Evolutionary conservation across 352 stramenopile genomes (phyloP).

Genomic region (Lagenidium sp.): DNA sequence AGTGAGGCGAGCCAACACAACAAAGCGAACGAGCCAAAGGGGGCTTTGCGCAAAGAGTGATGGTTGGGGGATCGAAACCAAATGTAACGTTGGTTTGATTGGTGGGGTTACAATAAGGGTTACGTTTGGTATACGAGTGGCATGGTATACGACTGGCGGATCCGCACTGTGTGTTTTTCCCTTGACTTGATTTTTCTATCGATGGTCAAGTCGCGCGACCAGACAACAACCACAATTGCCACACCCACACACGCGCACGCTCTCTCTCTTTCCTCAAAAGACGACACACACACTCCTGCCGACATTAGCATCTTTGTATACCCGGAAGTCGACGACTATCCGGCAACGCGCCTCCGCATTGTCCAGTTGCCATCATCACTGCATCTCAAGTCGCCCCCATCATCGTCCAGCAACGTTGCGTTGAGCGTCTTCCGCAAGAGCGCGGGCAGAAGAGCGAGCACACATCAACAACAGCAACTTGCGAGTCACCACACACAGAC

Average conservation of each 20-base stretch:
- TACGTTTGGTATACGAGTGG: neutral
- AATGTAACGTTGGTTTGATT: too few relatives aligned
- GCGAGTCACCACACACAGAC: neutral
- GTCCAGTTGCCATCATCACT: neutral
- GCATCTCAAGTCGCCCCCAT: neutral
- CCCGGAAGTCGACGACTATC: too few relatives aligned
- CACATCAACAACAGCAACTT: neutral
- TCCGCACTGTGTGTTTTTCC: neutral
- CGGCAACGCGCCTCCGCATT: too few relatives aligned
- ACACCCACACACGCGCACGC: too few relatives aligned
- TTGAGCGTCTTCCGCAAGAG: neutral
- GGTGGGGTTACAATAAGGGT: neutral
- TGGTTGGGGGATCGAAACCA: too few relatives aligned
- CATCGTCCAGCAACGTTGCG: neutral
- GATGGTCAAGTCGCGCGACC: too few relatives aligned
- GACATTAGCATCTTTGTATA: too few relatives aligned
- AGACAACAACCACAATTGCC: too few relatives aligned
- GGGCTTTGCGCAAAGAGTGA: neutral
- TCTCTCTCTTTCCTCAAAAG: too few relatives aligned
- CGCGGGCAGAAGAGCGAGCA: neutral
- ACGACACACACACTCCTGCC: too few relatives aligned
- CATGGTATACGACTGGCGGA: neutral
- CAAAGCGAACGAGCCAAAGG: neutral
- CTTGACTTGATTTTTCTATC: neutral
- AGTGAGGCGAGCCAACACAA: constrained; percentile 7